These are phyloP conservation scores for Populus pruinosa DNA, from an alignment of 345 rosid species.

Conservation along the genomic window DNA sequence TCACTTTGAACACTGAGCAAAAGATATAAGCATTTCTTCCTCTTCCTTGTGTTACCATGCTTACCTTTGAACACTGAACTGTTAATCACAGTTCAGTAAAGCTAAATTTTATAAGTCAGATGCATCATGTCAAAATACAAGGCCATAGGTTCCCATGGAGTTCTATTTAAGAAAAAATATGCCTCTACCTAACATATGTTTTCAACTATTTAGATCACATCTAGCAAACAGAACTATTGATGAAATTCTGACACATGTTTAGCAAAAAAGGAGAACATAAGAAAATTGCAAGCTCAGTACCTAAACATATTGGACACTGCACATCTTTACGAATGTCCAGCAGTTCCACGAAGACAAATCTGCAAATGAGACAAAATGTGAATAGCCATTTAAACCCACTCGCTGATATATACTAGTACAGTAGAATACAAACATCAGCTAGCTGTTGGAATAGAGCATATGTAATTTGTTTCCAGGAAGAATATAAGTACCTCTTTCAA, in stretches of 20 bases:
- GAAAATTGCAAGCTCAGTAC: conserved; percentile 35
- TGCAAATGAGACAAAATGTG: conserved; percentile 41
- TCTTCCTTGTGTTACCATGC: not conserved
- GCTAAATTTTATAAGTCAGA: not conserved
- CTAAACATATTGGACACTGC: conserved; percentile 91
- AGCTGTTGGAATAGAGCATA: not conserved
- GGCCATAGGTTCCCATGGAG: not conserved
- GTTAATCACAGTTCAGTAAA: not conserved
- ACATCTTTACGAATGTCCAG: conserved; percentile 74
- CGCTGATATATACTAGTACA: not conserved
- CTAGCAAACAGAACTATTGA: not conserved
- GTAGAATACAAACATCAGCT: not conserved
- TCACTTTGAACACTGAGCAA: not conserved
- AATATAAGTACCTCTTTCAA: not conserved
- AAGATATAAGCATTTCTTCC: not conserved
- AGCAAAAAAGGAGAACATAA: not conserved
- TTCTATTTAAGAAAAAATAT: not conserved
- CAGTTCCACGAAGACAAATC: conserved; percentile 61
- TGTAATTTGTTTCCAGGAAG: not conserved
- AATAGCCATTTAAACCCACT: not conserved
- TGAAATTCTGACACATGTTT: not conserved
- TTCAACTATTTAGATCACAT: not conserved
- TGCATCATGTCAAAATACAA: not conserved
- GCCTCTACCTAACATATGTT: not conserved
- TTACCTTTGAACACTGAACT: not conserved